These are phyloP conservation scores for Puccinia hordei DNA, from an alignment of 1,284 basidiomycete genomes.

Conservation along the genomic window DNA sequence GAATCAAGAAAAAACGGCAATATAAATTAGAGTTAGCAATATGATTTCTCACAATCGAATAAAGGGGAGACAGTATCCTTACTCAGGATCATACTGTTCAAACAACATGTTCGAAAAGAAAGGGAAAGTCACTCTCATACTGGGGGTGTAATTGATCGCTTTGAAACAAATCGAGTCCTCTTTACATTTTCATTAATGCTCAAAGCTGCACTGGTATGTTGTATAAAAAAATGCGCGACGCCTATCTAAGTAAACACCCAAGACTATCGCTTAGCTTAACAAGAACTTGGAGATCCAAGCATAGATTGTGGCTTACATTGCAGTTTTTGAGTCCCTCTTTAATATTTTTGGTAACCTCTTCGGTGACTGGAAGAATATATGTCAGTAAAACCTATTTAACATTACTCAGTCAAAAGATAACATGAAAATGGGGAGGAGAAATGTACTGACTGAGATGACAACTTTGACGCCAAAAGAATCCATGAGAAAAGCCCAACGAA, in stretches of 20 bases:
- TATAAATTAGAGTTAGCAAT: not conserved
- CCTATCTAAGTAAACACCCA: slow-evolving; percentile 42
- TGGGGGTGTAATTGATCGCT: not conserved
- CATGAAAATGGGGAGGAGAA: no score
- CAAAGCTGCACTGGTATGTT: slow-evolving; percentile 59
- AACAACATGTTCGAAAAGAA: slow-evolving; percentile 1
- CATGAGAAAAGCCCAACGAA: not conserved
- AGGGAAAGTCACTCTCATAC: not conserved
- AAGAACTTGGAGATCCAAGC: not conserved
- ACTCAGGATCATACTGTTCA: slow-evolving; percentile 48
- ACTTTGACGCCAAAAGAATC: slow-evolving; percentile 8
- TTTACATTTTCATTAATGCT: slow-evolving; percentile 58
- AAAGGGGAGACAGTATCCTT: not conserved
- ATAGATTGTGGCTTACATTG: slow-evolving; percentile 26
- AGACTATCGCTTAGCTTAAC: not conserved
- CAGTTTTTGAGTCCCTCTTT: slow-evolving; percentile 49
- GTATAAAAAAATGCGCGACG: slow-evolving; percentile 56
- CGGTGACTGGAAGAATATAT: slow-evolving; percentile 35
- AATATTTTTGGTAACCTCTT: slow-evolving; percentile 42
- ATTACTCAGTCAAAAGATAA: not conserved
- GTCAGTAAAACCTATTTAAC: not conserved
- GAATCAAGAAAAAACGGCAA: not conserved
- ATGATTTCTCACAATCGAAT: not conserved
- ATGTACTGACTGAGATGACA: slow-evolving; percentile 48
- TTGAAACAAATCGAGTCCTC: not conserved